These are phyloP conservation scores for Aspergillus ellipticus DNA, from an alignment of 495 filamentous ascomycete species.

Conservation along the genomic window DNA sequence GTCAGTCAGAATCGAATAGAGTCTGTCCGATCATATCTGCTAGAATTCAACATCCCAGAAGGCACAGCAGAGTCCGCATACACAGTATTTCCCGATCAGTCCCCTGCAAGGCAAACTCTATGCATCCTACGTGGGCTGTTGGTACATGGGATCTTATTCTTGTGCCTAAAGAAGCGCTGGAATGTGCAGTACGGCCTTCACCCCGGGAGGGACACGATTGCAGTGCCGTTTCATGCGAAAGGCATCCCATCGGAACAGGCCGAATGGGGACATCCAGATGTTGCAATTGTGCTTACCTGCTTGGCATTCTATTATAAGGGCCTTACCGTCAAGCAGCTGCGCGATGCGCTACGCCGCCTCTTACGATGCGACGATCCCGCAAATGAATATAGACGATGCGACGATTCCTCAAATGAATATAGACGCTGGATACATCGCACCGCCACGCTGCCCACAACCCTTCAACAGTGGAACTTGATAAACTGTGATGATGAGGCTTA, in stretches of 20 bases:
- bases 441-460: conserved; percentile 28
- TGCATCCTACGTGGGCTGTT: conserved; percentile 61
- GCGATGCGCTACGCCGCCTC: conserved; percentile 43
- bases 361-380: conserved; percentile 53
- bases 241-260: conserved; percentile 59
- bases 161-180: conserved; percentile 63
- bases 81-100: not conserved
- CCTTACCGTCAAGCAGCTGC: conserved; percentile 49
- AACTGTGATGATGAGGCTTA: conserved; percentile 54
- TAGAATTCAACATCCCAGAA: not conserved
- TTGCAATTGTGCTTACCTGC: conserved; percentile 61
- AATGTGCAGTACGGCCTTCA: conserved; percentile 67
- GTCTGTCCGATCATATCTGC: conserved; percentile 12
- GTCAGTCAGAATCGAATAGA: not conserved
- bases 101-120: conserved; percentile 22
- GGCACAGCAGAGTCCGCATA: not conserved
- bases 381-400: conserved; percentile 53
- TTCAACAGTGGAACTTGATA: conserved; percentile 50
- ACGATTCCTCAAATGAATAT: conserved; percentile 53
- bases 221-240: conserved; percentile 68
- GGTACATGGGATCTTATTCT: conserved; percentile 50
- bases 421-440: conserved; percentile 45
- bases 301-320: conserved; percentile 68
- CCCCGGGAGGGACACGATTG: conserved; percentile 46
- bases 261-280: conserved; percentile 73